Conservation (phyloP, 2,329 filamentous ascomycete genomes). For the Alternaria atra region DNA sequence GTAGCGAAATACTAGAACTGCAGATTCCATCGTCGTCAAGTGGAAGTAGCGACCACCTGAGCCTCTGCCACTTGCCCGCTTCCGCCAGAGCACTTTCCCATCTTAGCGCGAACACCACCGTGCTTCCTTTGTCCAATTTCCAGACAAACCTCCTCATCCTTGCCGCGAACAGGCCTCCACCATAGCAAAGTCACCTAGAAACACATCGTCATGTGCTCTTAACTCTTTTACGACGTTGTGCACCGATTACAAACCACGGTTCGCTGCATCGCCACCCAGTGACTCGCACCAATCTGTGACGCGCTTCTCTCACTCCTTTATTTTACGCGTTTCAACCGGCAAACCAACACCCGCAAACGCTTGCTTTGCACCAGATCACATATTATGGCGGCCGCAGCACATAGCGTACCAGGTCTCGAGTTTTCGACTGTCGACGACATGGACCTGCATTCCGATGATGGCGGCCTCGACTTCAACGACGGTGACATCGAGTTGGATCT, state of each 20-base stretch:
- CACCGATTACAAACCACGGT: constrained; percentile 7
- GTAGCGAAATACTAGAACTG: background rate
- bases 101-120: constrained; percentile 21
- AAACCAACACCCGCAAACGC: constrained; percentile 9
- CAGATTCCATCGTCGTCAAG: background rate
- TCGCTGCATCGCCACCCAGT: constrained; percentile 19
- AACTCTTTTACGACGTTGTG: constrained; percentile 6
- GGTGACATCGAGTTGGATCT: constrained; percentile 69
- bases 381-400: constrained; percentile 38
- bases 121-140: constrained; percentile 26
- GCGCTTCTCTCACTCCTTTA: constrained; percentile 25
- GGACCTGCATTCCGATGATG: constrained; percentile 63
- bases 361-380: background rate
- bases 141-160: constrained; percentile 13
- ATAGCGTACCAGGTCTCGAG: constrained; percentile 35
- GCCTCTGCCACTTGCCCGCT: constrained; percentile 13
- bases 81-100: constrained; percentile 14
- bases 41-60: background rate
- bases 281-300: constrained; percentile 24
- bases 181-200: background rate
- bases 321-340: constrained; percentile 12
- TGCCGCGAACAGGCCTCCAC: constrained; percentile 1
- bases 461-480: constrained; percentile 56
- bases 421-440: constrained; percentile 57
- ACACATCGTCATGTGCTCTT: constrained; percentile 19